These are phyloP conservation scores for Cytospora piceicola DNA, from an alignment of 2,329 filamentous ascomycete species.

Conservation along the genomic window DNA sequence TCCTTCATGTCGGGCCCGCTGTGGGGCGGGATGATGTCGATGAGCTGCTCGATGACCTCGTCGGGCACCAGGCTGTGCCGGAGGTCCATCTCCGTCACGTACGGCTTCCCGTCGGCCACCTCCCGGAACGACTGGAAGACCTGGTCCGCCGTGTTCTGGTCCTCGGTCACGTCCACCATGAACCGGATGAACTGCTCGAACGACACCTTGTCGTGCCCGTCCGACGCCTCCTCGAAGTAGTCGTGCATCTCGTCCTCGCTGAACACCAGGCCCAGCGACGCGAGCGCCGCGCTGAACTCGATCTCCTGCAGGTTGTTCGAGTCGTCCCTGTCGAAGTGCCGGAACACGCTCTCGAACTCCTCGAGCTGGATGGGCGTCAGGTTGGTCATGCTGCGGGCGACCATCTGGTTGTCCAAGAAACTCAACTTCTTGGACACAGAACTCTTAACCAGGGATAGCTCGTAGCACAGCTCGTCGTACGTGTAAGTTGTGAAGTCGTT, in stretches of 20 bases:
- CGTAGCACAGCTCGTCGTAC: constrained; percentile 93
- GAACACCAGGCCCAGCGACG: constrained; percentile 93
- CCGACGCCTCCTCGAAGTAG: constrained; percentile 86
- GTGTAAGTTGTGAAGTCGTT: constrained; percentile 99
- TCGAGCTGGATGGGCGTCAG: constrained; percentile 96
- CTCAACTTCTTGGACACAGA: constrained; percentile 95
- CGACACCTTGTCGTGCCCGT: constrained; percentile 77
- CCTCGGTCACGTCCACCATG: constrained; percentile 99
- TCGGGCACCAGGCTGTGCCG: constrained; percentile 94
- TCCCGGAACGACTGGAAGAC: constrained; percentile 98
- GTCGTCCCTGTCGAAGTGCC: constrained; percentile 94
- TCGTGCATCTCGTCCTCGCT: constrained; percentile 98
- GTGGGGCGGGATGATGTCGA: constrained; percentile 84
- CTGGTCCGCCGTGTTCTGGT: constrained; percentile 98
- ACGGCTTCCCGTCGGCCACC: constrained; percentile 97
- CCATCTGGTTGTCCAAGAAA: constrained; percentile 98
- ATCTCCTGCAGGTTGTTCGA: constrained; percentile 90
- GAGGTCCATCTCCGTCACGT: constrained; percentile 96
- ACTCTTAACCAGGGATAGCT: constrained; percentile 86
- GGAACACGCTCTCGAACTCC: constrained; percentile 97
- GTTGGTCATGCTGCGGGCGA: constrained; percentile 98
- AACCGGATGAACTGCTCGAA: constrained; percentile 99
- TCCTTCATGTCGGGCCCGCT: constrained; percentile 83
- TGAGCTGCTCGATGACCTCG: constrained; percentile 91
- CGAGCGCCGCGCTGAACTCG: constrained; percentile 93